Conservation (phyloP, 768 basidiomycete species). For the Candolleomyces eurysporus region DNA sequence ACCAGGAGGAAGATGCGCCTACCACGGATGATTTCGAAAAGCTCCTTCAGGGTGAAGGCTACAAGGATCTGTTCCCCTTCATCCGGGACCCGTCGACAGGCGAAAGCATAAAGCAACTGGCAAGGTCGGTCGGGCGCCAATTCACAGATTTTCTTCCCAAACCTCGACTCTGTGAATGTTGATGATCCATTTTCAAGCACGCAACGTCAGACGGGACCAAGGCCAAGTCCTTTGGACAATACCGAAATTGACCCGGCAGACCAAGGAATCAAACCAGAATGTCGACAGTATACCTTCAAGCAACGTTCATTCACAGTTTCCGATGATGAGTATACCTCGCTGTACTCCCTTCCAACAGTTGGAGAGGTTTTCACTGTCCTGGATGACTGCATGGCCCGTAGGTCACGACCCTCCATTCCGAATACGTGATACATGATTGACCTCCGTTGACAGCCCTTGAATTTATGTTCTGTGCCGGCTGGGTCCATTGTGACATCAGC, state of each 20-base stretch:
- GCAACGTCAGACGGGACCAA: too few species aligned
- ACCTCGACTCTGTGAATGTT: too few species aligned
- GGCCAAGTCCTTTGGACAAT: too few species aligned
- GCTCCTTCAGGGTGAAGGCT: background rate
- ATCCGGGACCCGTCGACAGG: too few species aligned
- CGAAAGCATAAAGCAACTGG: too few species aligned
- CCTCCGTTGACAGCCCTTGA: constrained; percentile 5
- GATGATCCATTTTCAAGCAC: too few species aligned
- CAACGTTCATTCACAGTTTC: background rate
- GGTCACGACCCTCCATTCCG: background rate
- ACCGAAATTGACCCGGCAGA: background rate
- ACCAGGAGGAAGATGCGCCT: background rate
- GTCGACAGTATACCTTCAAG: background rate
- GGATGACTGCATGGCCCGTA: background rate
- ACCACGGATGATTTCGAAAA: constrained; percentile 1
- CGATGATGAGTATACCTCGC: background rate
- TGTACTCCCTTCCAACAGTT: background rate
- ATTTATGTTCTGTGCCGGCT: background rate
- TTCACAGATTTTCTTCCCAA: too few species aligned
- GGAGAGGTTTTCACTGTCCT: background rate
- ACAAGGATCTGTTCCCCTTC: background rate
- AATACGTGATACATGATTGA: background rate
- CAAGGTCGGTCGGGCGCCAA: too few species aligned
- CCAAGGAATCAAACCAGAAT: background rate
- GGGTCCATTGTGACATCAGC: constrained; percentile 12